Evolutionary conservation across 441 rosid species (phyloP), one percentile per base, ranked within the genome.

Genomic region (Erodium texanum): DNA sequence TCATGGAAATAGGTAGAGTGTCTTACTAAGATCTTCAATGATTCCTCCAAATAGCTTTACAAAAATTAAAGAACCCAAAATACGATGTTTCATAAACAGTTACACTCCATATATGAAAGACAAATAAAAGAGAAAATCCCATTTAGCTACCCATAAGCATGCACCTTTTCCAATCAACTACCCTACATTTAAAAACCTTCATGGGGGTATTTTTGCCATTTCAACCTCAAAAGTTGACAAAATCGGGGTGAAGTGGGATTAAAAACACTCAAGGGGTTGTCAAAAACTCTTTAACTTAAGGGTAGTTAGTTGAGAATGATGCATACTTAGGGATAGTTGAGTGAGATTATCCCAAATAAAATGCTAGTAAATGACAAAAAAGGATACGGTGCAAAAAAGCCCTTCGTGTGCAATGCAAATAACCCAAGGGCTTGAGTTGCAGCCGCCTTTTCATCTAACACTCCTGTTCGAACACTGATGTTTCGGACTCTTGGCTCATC

Each of bases 401-500:
- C 71, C 81, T 92, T 90, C 19, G 97, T 89, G 77, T 92, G 97
- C 64, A 87, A 87, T 10, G 98, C 97, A 87, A 92, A 90, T 69
- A 95, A 78, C 75, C 99, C 99, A 81, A 95, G 86, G 38, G 98
- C 96, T 85, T 92, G 99, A 77, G 96, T 95, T 70, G 99, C 99
- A 78, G 99, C 98, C 62, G 98, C 99, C 88, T 95, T 95, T 82
- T 90, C 99, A 81, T 95, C 99, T 73, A 95, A 77, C 36, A 95
- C 93, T 75, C 99, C 98, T 23, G 98, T 96, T 81, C 99, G 84
- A 75, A 96, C 78, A 67, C 99, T 92, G 76, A 96, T 90, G 76
- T 96, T 96, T 73, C 96, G 83, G 72, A 92, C 95, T 76, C 97
- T 86, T 54, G 96, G 94, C 75, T 89, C 98, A 81, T 89, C 97